Percentiles rank a stretch among this genome's conserved stretches.
These are phyloP conservation scores for Friedmanniomyces simplex DNA, from an alignment of 495 filamentous ascomycete species.

Conservation along the genomic window DNA sequence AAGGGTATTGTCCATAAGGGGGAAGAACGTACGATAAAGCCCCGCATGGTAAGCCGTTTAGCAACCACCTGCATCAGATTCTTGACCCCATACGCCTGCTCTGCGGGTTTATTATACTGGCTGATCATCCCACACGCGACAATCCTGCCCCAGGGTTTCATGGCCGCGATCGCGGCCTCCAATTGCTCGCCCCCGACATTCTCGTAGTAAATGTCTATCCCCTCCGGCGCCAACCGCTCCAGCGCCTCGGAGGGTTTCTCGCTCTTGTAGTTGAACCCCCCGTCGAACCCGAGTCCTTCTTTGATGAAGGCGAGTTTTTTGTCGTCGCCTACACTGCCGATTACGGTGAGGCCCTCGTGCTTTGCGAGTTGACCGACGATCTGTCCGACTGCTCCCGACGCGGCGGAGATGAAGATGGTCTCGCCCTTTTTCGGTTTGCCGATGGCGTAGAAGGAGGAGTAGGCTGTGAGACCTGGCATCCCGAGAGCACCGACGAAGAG, in stretches of 20 bases:
- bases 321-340: conserved; percentile 54
- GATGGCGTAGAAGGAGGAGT: conserved; percentile 69
- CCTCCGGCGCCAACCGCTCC: conserved; percentile 62
- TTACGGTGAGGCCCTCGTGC: conserved; percentile 74
- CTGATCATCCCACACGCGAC: conserved; percentile 62
- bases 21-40: conserved; percentile 50
- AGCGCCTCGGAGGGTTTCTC: conserved; percentile 61
- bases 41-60: conserved; percentile 54
- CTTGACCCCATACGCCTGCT: conserved; percentile 55
- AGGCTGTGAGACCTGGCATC: conserved; percentile 83
- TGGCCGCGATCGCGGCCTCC: conserved; percentile 56
- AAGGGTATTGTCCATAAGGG: too few relatives aligned
- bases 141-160: conserved; percentile 65
- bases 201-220: conserved; percentile 92
- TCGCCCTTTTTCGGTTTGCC: conserved; percentile 79
- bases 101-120: conserved; percentile 56
- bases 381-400: conserved; percentile 75
- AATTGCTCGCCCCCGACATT: conserved; percentile 88
- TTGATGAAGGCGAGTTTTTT: conserved; percentile 43
- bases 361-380: conserved; percentile 79
- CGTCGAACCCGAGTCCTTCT: conserved; percentile 43
- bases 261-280: conserved; percentile 54
- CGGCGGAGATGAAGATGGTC: conserved; percentile 76
- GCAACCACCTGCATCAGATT: conserved; percentile 48
- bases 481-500: conserved; percentile 64